Percentiles rank a stretch among this genome's conserved stretches.
These are phyloP conservation scores for Canavalia ensiformis DNA, from an alignment of 306 rosid genomes.

Conservation along the genomic window DNA sequence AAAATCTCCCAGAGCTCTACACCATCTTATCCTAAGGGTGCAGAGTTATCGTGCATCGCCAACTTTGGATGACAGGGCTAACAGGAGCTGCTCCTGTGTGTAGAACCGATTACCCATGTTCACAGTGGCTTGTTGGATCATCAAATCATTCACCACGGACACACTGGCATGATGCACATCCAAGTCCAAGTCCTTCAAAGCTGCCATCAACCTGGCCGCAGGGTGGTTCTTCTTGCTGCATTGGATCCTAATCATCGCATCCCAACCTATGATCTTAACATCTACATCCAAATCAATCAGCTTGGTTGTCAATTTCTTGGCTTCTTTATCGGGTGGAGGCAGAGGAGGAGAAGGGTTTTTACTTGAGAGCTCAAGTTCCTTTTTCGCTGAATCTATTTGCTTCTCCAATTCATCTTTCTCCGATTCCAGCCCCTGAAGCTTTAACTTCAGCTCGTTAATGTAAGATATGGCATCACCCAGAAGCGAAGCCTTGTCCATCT, in stretches of 20 bases:
- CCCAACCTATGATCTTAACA: constrained; percentile 86
- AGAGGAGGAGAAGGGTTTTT: constrained; percentile 45
- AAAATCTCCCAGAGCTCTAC: too few species aligned
- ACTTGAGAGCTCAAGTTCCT: constrained; percentile 55
- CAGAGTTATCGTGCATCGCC: constrained; percentile 50
- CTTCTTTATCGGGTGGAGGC: constrained; percentile 47
- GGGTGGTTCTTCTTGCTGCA: constrained; percentile 83
- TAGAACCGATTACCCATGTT: constrained; percentile 77
- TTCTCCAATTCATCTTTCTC: constrained; percentile 69
- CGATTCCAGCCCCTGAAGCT: constrained; percentile 64
- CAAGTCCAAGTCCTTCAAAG: constrained; percentile 73
- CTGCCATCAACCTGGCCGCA: constrained; percentile 76
- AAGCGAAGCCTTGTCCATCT: constrained; percentile 94
- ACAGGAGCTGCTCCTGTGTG: constrained; percentile 80
- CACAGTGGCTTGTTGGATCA: constrained; percentile 91
- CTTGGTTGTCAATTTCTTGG: constrained; percentile 19
- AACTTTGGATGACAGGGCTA: constrained; percentile 65
- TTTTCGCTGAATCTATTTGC: constrained; percentile 66
- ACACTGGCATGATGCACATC: constrained; percentile 83
- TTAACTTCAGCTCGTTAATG: constrained; percentile 74
- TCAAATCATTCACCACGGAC: constrained; percentile 83
- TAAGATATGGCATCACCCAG: constrained; percentile 84
- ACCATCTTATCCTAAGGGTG: neutral
- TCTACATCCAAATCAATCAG: constrained; percentile 67
- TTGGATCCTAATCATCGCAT: constrained; percentile 78